phyloP scores from a whole-genome alignment of 148 eudicot genomes.

The Chenopodium formosanum region DNA sequence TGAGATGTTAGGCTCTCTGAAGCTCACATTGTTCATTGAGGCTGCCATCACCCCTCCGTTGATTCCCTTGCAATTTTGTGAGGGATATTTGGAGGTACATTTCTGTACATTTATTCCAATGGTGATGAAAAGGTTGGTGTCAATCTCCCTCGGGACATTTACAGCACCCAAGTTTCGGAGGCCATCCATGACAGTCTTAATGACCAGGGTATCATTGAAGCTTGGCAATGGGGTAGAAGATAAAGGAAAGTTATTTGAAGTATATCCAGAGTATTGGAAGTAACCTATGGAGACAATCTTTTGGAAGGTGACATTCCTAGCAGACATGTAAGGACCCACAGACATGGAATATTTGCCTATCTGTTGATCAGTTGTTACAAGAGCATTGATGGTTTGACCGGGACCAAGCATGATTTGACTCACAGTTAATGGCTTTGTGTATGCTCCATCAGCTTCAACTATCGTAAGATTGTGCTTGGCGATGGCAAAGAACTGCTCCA shows the following conservation, averaged over 20 bases:
- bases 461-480: slow-evolving; percentile 63
- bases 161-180: slow-evolving; percentile 42
- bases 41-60: slow-evolving; percentile 64
- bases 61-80: slow-evolving; percentile 41
- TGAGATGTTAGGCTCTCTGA: slow-evolving; percentile 47
- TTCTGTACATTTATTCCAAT: slow-evolving; percentile 58
- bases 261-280: slow-evolving; percentile 48
- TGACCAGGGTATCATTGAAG: slow-evolving; percentile 46
- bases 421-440: slow-evolving; percentile 50
- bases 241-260: slow-evolving; percentile 35
- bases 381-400: slow-evolving; percentile 60
- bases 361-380: slow-evolving; percentile 48
- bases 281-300: slow-evolving; percentile 49
- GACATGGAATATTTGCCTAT: slow-evolving; percentile 50
- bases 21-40: slow-evolving; percentile 63
- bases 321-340: slow-evolving; percentile 66
- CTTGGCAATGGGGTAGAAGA: slow-evolving; percentile 43
- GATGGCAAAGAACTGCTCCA: slow-evolving; percentile 57
- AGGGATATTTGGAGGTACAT: slow-evolving; percentile 44
- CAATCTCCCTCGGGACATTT: slow-evolving; percentile 49
- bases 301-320: slow-evolving; percentile 51
- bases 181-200: slow-evolving; percentile 50
- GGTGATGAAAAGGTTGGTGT: slow-evolving; percentile 58
- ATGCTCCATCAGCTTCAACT: slow-evolving; percentile 65
- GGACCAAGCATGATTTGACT: slow-evolving; percentile 60